phyloP scores from a whole-genome alignment of 768 basidiomycete genomes.

The Ramaria sp. region DNA sequence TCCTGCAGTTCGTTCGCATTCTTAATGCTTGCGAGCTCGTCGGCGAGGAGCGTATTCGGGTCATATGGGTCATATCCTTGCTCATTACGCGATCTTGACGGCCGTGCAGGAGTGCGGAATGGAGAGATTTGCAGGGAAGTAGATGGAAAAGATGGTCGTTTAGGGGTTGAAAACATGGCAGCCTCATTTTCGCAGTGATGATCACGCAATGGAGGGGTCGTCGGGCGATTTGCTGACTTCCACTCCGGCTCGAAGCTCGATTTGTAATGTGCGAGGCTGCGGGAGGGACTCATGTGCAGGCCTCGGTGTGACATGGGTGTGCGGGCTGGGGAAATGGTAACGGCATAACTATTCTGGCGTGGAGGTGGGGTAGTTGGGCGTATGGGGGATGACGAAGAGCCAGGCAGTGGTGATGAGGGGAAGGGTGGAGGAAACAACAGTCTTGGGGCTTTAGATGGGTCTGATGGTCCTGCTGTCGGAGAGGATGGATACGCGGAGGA shows the following conservation, averaged over 20 bases:
- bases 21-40: constrained; percentile 53
- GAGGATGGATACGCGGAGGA: not conserved
- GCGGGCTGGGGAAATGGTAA: constrained; percentile 40
- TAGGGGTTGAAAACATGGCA: constrained; percentile 25
- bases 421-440: not conserved
- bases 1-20: constrained; percentile 26
- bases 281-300: constrained; percentile 56
- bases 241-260: constrained; percentile 46
- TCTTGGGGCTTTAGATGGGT: not conserved
- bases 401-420: constrained; percentile 2
- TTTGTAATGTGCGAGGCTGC: constrained; percentile 60
- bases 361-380: constrained; percentile 31
- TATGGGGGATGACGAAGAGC: constrained; percentile 21
- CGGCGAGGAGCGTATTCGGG: constrained; percentile 55
- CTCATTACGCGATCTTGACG: not conserved
- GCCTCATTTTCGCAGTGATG: constrained; percentile 30
- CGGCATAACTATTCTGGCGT: constrained; percentile 14
- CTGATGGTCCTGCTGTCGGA: not conserved
- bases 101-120: constrained; percentile 25
- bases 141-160: constrained; percentile 34
- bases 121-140: constrained; percentile 30
- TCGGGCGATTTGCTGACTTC: constrained; percentile 30
- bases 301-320: constrained; percentile 63
- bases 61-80: constrained; percentile 55
- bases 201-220: constrained; percentile 12